A percentile compares a stretch with the other conserved stretches of the same genome.
Evolutionary conservation across 768 basidiomycete genomes (phyloP).

Genomic region (Termitomyces sp.): DNA sequence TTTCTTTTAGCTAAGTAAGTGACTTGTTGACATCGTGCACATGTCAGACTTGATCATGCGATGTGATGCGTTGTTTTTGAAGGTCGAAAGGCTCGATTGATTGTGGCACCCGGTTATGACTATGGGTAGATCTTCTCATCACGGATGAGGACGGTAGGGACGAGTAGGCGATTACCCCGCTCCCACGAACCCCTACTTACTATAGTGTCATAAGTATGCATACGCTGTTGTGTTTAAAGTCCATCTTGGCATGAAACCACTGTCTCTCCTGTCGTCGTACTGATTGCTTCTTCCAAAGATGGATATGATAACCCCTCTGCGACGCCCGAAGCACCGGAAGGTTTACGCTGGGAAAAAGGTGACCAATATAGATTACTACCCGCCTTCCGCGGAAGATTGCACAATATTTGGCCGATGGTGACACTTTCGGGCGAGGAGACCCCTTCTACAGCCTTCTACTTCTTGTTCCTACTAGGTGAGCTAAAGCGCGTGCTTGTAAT

Average conservation of each 20-base stretch:
- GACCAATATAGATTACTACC: slow-evolving; percentile 31
- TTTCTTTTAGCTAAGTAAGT: slow-evolving; percentile 24
- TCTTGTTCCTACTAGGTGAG: slow-evolving; percentile 22
- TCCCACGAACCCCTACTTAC: not conserved
- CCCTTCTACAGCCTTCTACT: slow-evolving; percentile 20
- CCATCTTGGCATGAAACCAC: not conserved
- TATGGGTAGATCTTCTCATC: slow-evolving; percentile 3
- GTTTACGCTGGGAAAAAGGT: slow-evolving; percentile 31
- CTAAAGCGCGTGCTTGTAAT: slow-evolving; percentile 22
- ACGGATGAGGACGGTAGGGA: not conserved
- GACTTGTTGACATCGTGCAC: slow-evolving; percentile 8
- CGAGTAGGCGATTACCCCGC: not conserved
- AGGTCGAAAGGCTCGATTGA: slow-evolving; percentile 20
- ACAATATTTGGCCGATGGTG: slow-evolving; percentile 24
- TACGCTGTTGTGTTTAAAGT: not conserved
- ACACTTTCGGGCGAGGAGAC: slow-evolving; percentile 28
- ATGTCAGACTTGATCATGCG: slow-evolving; percentile 19
- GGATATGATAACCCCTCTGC: slow-evolving; percentile 30
- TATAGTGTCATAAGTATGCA: not conserved
- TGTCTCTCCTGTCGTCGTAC: slow-evolving; percentile 4
- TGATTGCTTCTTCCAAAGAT: slow-evolving; percentile 1
- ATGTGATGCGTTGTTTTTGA: slow-evolving; percentile 19
- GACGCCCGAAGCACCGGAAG: slow-evolving; percentile 30
- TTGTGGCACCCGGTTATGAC: slow-evolving; percentile 29
- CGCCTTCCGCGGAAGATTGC: slow-evolving; percentile 45